Evolutionary conservation across 2,329 filamentous ascomycete species (phyloP).

Genomic region (Calonectria crousiana): DNA sequence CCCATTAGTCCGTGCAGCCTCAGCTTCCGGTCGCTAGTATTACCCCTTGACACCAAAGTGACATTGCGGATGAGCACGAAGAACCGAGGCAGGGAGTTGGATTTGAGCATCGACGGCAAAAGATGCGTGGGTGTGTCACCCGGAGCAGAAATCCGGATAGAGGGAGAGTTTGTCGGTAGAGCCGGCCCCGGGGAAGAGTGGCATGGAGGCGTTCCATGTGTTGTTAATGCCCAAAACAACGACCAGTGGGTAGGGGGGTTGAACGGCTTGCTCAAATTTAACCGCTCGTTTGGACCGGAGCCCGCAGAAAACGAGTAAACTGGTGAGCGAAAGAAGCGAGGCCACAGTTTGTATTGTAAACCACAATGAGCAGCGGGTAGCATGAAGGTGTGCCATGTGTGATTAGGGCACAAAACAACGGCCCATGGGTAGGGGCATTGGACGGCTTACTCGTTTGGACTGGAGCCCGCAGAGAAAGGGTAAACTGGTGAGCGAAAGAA

Average conservation of each 20-base stretch:
- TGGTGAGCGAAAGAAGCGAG: slow-evolving; percentile 38
- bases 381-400: slow-evolving; percentile 91
- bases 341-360: too few species aligned
- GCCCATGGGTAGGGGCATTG: slow-evolving; percentile 96
- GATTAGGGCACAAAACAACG: slow-evolving; percentile 81
- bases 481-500: slow-evolving; percentile 38
- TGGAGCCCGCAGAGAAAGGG: slow-evolving; percentile 49
- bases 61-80: slow-evolving; percentile 84
- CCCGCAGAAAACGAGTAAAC: slow-evolving; percentile 46
- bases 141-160: slow-evolving; percentile 90
- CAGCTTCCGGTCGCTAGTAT: slow-evolving; percentile 89
- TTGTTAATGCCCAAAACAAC: slow-evolving; percentile 82
- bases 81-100: slow-evolving; percentile 80
- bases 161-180: slow-evolving; percentile 80
- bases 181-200: slow-evolving; percentile 59
- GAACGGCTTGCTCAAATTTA: slow-evolving; percentile 95
- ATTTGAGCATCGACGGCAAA: slow-evolving; percentile 84
- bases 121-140: slow-evolving; percentile 75
- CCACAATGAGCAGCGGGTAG: too few species aligned
- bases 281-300: slow-evolving; percentile 86
- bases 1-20: slow-evolving; percentile 94
- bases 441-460: slow-evolving; percentile 91
- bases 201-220: slow-evolving; percentile 90
- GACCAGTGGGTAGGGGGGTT: slow-evolving; percentile 97
- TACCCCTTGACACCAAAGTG: slow-evolving; percentile 88